Conservation (phyloP, 305 asterid species). For the Andrographis paniculata region DNA sequence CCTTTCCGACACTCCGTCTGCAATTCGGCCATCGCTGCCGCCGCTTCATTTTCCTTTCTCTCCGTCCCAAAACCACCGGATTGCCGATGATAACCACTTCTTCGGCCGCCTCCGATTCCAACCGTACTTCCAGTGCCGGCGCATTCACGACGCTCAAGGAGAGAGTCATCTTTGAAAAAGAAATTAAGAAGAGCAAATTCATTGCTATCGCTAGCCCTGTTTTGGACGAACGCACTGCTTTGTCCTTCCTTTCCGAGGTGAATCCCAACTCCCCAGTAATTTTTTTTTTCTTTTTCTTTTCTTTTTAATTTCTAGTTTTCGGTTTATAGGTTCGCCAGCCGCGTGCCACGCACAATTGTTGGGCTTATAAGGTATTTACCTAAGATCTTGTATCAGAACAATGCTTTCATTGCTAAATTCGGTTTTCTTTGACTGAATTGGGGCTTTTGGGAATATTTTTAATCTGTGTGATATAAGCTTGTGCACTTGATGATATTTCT, state of each 20-base stretch:
- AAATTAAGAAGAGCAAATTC: slow-evolving; percentile 85
- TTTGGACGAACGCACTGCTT: slow-evolving; percentile 65
- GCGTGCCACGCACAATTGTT: slow-evolving; percentile 88
- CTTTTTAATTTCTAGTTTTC: neutral
- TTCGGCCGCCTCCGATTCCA: slow-evolving; percentile 19
- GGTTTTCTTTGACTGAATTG: neutral
- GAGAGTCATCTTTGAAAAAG: slow-evolving; percentile 51
- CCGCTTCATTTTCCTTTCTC: too few relatives aligned
- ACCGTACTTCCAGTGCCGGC: slow-evolving; percentile 17
- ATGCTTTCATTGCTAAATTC: slow-evolving; percentile 1
- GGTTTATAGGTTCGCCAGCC: slow-evolving; percentile 61
- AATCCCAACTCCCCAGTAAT: neutral
- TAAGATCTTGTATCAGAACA: neutral
- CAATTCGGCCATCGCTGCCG: too few relatives aligned
- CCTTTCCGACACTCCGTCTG: too few relatives aligned
- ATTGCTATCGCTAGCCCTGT: slow-evolving; percentile 78
- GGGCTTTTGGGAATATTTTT: neutral
- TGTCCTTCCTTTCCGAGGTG: slow-evolving; percentile 75
- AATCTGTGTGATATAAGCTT: neutral
- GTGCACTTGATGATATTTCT: too few relatives aligned
- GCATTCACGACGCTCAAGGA: slow-evolving; percentile 66
- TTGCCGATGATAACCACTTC: slow-evolving; percentile 33
- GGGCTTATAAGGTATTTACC: slow-evolving; percentile 81
- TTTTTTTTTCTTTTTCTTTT: neutral
- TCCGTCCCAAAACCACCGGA: neutral